These are phyloP conservation scores for Ascoidea asiatica DNA, from an alignment of 805 yeast species.

Conservation along the genomic window DNA sequence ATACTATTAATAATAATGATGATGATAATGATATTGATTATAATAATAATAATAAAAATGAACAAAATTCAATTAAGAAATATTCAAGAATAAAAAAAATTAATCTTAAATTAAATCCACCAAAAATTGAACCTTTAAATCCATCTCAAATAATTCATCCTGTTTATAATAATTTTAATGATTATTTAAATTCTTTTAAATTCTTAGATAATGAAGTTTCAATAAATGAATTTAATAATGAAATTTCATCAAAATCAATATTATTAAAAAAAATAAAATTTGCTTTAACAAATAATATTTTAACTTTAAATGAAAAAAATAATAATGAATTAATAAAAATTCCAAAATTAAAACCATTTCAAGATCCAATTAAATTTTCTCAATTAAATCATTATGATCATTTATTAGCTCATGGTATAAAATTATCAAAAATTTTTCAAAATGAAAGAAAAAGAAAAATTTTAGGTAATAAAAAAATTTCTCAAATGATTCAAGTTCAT, in stretches of 20 bases:
- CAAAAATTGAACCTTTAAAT: constrained; percentile 37
- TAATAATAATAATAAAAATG: neutral
- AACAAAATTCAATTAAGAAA: neutral
- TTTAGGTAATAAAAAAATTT: constrained; percentile 56
- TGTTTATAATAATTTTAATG: constrained; percentile 23
- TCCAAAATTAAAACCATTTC: constrained; percentile 28
- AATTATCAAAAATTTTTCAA: constrained; percentile 54
- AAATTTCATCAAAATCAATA: constrained; percentile 37
- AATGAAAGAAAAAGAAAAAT: constrained; percentile 52
- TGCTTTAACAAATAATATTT: constrained; percentile 30
- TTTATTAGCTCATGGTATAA: constrained; percentile 60
- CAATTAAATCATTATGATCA: constrained; percentile 54
- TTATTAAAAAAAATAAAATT: constrained; percentile 29
- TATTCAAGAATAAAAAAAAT: constrained; percentile 15
- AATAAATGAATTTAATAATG: constrained; percentile 44
- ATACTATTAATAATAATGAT: neutral
- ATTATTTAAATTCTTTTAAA: constrained; percentile 40
- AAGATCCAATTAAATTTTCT: constrained; percentile 31
- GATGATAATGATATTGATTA: neutral
- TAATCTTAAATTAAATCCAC: constrained; percentile 20
- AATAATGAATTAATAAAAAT: constrained; percentile 24
- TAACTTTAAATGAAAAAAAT: constrained; percentile 26
- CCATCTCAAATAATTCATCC: constrained; percentile 45
- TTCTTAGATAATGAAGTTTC: constrained; percentile 50
- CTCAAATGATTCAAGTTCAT: constrained; percentile 75